Conservation (phyloP, 192 early-diverging fungal genomes). For the Dissophora globulifera region DNA sequence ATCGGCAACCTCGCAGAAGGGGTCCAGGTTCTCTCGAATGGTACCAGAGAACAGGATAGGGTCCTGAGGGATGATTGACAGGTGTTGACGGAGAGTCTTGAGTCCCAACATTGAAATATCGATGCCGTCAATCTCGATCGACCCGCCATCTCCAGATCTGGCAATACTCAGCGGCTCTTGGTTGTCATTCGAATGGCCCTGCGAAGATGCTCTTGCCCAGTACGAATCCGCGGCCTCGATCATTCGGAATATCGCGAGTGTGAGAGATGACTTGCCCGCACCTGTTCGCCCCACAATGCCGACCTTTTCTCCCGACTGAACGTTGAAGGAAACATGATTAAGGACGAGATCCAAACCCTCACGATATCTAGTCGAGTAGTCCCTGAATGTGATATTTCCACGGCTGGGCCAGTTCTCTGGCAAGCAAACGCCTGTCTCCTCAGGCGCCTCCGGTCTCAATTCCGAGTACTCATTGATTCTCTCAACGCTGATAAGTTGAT, state of each 20-base stretch:
- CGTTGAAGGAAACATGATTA: slow-evolving; percentile 25
- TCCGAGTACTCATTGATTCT: slow-evolving; percentile 82
- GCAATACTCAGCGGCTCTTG: background rate
- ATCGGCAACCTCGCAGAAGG: slow-evolving; percentile 59
- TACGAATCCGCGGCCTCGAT: slow-evolving; percentile 41
- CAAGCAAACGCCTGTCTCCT: slow-evolving; percentile 61
- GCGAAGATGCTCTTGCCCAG: slow-evolving; percentile 14
- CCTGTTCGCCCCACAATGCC: slow-evolving; percentile 39
- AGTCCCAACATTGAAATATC: slow-evolving; percentile 66
- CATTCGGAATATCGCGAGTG: slow-evolving; percentile 51
- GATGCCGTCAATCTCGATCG: slow-evolving; percentile 64
- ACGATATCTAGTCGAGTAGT: slow-evolving; percentile 85
- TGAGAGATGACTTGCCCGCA: slow-evolving; percentile 42
- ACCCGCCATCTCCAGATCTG: slow-evolving; percentile 35
- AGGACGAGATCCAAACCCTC: slow-evolving; percentile 80
- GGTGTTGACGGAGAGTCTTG: slow-evolving; percentile 60
- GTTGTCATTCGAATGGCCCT: background rate
- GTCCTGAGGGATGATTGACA: slow-evolving; percentile 81
- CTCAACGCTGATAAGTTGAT: slow-evolving; percentile 33
- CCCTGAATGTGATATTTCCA: slow-evolving; percentile 74
- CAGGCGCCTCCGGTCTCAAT: slow-evolving; percentile 80
- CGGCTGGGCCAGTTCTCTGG: slow-evolving; percentile 77
- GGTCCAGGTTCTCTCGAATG: slow-evolving; percentile 68
- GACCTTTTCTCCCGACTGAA: slow-evolving; percentile 11
- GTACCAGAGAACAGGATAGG: slow-evolving; percentile 68